Percentiles rank a stretch among this genome's conserved stretches.
Conservation (phyloP, 2,329 filamentous ascomycete species). For the Pyricularia pennisetigena region DNA sequence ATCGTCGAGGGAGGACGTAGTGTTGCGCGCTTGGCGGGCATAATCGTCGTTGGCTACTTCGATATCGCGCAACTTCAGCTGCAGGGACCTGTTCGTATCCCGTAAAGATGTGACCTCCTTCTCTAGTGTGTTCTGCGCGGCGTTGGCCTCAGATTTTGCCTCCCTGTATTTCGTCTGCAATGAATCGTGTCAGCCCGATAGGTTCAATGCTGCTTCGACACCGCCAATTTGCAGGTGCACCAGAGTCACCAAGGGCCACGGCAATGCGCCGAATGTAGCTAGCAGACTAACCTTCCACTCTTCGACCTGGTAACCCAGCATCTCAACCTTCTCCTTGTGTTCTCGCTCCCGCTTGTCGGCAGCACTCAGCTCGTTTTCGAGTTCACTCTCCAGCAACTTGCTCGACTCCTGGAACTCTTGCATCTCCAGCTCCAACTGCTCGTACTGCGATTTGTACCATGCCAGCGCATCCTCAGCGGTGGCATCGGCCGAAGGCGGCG, state of each 20-base stretch:
- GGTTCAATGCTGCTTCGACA: background rate
- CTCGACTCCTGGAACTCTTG: constrained; percentile 91
- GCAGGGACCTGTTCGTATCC: constrained; percentile 71
- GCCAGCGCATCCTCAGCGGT: constrained; percentile 65
- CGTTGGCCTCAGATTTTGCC: constrained; percentile 77
- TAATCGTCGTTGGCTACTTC: constrained; percentile 98
- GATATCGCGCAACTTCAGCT: constrained; percentile 81
- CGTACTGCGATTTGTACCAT: constrained; percentile 96
- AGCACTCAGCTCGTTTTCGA: constrained; percentile 92
- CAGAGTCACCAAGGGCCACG: background rate
- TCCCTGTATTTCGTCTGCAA: constrained; percentile 87
- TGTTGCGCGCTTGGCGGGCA: constrained; percentile 91
- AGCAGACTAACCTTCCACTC: constrained; percentile 80
- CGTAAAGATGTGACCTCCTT: constrained; percentile 92
- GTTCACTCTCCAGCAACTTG: constrained; percentile 84
- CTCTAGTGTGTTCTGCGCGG: constrained; percentile 76
- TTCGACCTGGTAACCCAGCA: constrained; percentile 78
- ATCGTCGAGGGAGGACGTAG: constrained; percentile 90
- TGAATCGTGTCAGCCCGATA: background rate
- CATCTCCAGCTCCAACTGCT: constrained; percentile 82
- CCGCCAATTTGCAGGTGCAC: background rate
- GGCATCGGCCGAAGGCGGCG: constrained; percentile 45
- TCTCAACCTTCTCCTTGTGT: constrained; percentile 80
- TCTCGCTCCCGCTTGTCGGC: constrained; percentile 87
- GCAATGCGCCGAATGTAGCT: background rate